Percentiles rank a stretch among this genome's conserved stretches.
Evolutionary conservation across 495 filamentous ascomycete species (phyloP).

Genomic region (Elasticomyces elasticus): DNA sequence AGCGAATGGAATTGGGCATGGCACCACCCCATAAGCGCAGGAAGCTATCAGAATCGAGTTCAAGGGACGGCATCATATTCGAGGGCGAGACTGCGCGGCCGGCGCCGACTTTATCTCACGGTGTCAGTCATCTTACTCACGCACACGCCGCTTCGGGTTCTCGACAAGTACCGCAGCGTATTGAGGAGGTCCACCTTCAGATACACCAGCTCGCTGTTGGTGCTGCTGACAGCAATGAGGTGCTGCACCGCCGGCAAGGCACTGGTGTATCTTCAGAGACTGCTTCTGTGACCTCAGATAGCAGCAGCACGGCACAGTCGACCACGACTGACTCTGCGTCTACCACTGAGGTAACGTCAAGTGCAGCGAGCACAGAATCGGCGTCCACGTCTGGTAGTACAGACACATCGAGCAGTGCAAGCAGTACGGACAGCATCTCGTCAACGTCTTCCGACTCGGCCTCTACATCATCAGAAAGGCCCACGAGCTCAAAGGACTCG

Average conservation of each 20-base stretch:
- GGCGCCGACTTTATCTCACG: constrained; percentile 2
- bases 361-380: not conserved
- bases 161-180: constrained; percentile 1
- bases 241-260: constrained; percentile 7
- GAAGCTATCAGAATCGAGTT: not conserved
- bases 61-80: not conserved
- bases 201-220: constrained; percentile 9
- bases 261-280: constrained; percentile 1
- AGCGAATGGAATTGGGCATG: constrained; percentile 7
- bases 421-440: not conserved
- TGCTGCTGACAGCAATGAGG: not conserved
- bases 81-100: not conserved
- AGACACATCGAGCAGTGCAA: not conserved
- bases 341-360: not conserved
- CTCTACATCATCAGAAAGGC: not conserved
- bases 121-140: constrained; percentile 7
- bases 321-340: not conserved
- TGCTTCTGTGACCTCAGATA: not conserved
- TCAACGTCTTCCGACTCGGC: not conserved
- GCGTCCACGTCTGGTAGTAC: not conserved
- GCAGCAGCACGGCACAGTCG: not conserved
- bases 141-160: not conserved
- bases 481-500: not conserved
- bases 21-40: constrained; percentile 13
- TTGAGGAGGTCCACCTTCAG: constrained; percentile 19